Evolutionary conservation across 73 alveolate species (phyloP), one percentile per base, ranked within the genome.

Genomic region (Breviolum minutum): DNA sequence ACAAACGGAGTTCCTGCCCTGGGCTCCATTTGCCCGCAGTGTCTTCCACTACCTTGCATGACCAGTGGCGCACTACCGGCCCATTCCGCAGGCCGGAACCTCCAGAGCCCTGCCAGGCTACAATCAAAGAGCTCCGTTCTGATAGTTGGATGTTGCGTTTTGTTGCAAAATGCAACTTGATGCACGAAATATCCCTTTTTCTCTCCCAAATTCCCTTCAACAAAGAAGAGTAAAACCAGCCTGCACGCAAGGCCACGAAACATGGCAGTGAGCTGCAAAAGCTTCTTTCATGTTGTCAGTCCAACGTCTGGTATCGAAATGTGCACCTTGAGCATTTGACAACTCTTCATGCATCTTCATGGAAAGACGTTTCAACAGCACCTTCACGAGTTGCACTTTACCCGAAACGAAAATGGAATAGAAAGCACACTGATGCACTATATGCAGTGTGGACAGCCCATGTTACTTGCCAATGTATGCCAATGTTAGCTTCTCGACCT

Each of bases 231-330:
- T 63, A 77, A 17, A 17, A 19, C 32, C 71, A 48, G 92, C 92
- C 92, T 83, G 73, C 71, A 83, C 76, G 68, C 97, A 91, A 7
- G 97, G 97, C 97, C 97, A 91, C 76, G 70, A 91, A 24, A 91
- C 97, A 61, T 91, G 97, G 97, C 97, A 91, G 80, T 91, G 97
- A 73, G 64, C 97, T 10, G 90, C 86, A 32, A 91, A 91, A 68
- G 97, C 97, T 91, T 91, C 97, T 66, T 92, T 92, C 98, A 92
- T 92, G 26, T 92, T 68, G 54, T 92, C 83, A 11, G 98, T 92
- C 98, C 98, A 92, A 68, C 98, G 98, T 54, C 98, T 48, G 14
- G 98, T 68, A 27, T 92, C 98, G 89, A 92, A 92, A 40, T 92
- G 98, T 7, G 98, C 98, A 32, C 98, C 98, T 92, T 27, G 16